phyloP scores from a whole-genome alignment of 1,284 basidiomycete genomes.

The Naganishia liquefaciens region DNA sequence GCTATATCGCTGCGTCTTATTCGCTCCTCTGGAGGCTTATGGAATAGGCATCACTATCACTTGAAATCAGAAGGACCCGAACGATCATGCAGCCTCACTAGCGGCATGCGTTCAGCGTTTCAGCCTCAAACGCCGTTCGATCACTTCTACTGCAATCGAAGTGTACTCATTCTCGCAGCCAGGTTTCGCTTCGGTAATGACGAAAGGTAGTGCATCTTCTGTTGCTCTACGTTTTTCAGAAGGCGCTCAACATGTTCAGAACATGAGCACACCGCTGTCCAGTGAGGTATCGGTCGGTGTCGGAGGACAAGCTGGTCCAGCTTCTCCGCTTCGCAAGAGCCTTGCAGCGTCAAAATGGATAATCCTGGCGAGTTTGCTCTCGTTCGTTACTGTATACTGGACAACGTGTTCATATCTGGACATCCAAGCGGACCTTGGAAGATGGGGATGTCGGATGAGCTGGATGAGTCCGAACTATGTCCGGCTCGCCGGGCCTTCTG shows the following conservation, averaged over 20 bases:
- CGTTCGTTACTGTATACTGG: not conserved
- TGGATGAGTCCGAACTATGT: constrained; percentile 94
- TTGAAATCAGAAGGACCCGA: too few species aligned
- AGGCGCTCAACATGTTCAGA: constrained; percentile 5
- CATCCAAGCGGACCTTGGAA: constrained; percentile 35
- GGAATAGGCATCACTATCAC: too few species aligned
- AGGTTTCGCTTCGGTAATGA: not conserved
- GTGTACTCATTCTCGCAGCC: not conserved
- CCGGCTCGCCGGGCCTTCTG: constrained; percentile 60
- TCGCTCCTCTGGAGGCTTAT: too few species aligned
- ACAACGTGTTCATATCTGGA: constrained; percentile 5
- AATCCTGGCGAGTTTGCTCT: not conserved
- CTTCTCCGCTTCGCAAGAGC: constrained; percentile 1
- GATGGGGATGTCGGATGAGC: constrained; percentile 80
- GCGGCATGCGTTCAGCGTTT: constrained; percentile 1
- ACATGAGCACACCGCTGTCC: not conserved
- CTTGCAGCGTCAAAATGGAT: constrained; percentile 10
- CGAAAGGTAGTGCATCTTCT: not conserved
- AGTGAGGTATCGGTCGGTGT: constrained; percentile 2
- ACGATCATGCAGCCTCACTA: too few species aligned
- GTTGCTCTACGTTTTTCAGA: not conserved
- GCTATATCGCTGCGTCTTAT: too few species aligned
- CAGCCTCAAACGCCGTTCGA: constrained; percentile 21
- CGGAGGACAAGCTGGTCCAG: not conserved
- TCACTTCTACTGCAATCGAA: constrained; percentile 12